These are phyloP conservation scores for Penicillium lividum DNA, from an alignment of 495 filamentous ascomycete species.

Conservation along the genomic window DNA sequence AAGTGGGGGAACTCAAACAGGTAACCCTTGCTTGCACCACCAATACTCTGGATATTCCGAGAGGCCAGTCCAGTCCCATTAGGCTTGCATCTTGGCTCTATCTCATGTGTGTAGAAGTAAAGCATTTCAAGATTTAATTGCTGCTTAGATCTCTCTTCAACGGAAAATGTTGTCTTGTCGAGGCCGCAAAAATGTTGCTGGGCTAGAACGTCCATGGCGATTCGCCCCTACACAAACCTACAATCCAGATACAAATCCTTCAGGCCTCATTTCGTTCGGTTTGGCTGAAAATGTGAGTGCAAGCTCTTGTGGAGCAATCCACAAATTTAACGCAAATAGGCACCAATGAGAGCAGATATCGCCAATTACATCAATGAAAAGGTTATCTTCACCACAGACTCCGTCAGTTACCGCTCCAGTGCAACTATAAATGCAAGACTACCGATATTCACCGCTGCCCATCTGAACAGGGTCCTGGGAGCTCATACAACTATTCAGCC, in stretches of 20 bases:
- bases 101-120: neutral
- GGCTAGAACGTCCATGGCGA: constrained; percentile 30
- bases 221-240: constrained; percentile 33
- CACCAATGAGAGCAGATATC: constrained; percentile 32
- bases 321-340: constrained; percentile 11
- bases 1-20: neutral
- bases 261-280: constrained; percentile 36
- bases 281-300: constrained; percentile 37
- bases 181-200: constrained; percentile 26
- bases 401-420: constrained; percentile 33
- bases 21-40: too few species aligned
- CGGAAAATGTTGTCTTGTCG: constrained; percentile 34
- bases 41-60: too few species aligned
- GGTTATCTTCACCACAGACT: constrained; percentile 29
- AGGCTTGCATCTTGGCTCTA: neutral
- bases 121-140: neutral
- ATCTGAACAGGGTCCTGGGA: constrained; percentile 41
- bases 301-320: neutral
- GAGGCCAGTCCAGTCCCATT: too few species aligned
- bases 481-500: constrained; percentile 35
- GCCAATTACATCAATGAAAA: constrained; percentile 37
- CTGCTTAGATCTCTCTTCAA: neutral
- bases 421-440: constrained; percentile 32
- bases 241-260: constrained; percentile 30
- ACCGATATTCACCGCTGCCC: constrained; percentile 30